These are phyloP conservation scores for Pseudisothecium myosuroides DNA, from an alignment of 225 moss, liverwort and hornwort species.

Conservation along the genomic window DNA sequence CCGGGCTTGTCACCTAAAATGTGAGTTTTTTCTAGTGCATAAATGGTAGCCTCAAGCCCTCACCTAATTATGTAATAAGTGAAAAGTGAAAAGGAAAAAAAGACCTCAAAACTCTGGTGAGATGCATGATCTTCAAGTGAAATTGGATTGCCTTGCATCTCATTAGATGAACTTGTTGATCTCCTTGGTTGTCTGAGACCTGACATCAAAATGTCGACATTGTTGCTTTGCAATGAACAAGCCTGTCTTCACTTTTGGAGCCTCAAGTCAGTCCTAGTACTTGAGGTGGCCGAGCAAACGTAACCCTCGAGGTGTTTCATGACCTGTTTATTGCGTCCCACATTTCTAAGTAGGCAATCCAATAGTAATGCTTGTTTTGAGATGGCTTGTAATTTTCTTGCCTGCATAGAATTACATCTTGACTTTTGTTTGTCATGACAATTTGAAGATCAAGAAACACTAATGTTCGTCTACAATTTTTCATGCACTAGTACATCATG, in stretches of 20 bases:
- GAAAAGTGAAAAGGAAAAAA: too few relatives aligned
- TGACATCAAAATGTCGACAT: neutral
- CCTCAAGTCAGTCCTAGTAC: neutral
- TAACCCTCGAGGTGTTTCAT: neutral
- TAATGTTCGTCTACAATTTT: neutral
- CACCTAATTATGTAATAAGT: too few relatives aligned
- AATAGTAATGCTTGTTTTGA: neutral
- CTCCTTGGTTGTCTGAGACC: neutral
- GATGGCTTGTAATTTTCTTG: neutral
- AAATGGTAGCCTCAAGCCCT: too few relatives aligned
- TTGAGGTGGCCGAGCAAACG: neutral
- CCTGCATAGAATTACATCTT: neutral
- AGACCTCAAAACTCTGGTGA: too few relatives aligned
- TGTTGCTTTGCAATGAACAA: neutral
- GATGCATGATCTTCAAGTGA: too few relatives aligned
- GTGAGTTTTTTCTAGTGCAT: too few relatives aligned
- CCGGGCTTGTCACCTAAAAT: too few relatives aligned
- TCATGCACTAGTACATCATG: neutral
- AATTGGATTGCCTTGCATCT: too few relatives aligned
- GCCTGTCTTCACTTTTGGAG: neutral
- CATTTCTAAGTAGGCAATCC: neutral
- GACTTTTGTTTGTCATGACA: too few relatives aligned
- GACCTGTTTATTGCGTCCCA: neutral
- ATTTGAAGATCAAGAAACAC: neutral
- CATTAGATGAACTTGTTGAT: too few relatives aligned